A percentile compares a stretch with the other conserved stretches of the same genome.
Evolutionary conservation across 148 eudicot genomes (phyloP).

Genomic region (Diospyros lotus): DNA sequence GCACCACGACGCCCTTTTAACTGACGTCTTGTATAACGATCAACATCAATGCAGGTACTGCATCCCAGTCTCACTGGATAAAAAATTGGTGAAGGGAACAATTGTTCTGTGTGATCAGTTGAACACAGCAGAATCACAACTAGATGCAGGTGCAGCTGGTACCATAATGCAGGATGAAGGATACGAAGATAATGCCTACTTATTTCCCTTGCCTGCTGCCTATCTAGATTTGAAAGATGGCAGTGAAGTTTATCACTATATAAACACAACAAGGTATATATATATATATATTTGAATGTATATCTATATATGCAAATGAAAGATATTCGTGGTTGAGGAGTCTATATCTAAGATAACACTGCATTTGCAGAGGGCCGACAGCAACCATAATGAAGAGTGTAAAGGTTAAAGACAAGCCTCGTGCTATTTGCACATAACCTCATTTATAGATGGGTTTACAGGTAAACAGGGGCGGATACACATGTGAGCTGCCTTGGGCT

Average conservation of each 20-base stretch:
- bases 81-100: conserved; percentile 22
- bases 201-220: conserved; percentile 30
- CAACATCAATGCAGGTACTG: conserved; percentile 28
- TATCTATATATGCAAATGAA: too few species aligned
- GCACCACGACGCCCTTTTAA: too few species aligned
- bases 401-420: conserved; percentile 10
- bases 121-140: not conserved
- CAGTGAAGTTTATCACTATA: conserved; percentile 16
- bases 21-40: too few species aligned
- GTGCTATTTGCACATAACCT: too few species aligned
- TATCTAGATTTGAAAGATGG: conserved; percentile 20
- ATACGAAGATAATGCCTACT: not conserved
- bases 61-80: not conserved
- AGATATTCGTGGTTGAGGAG: too few species aligned
- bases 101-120: conserved; percentile 19
- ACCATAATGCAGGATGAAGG: conserved; percentile 17
- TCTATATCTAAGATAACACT: not conserved
- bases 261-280: conserved; percentile 22
- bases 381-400: conserved; percentile 32
- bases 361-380: conserved; percentile 16
- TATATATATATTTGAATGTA: not conserved
- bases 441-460: too few species aligned
- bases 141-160: conserved; percentile 29
- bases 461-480: too few species aligned
- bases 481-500: too few species aligned